These are phyloP conservation scores for Nigrospora oryzae DNA, from an alignment of 2,329 filamentous ascomycete species.

Conservation along the genomic window DNA sequence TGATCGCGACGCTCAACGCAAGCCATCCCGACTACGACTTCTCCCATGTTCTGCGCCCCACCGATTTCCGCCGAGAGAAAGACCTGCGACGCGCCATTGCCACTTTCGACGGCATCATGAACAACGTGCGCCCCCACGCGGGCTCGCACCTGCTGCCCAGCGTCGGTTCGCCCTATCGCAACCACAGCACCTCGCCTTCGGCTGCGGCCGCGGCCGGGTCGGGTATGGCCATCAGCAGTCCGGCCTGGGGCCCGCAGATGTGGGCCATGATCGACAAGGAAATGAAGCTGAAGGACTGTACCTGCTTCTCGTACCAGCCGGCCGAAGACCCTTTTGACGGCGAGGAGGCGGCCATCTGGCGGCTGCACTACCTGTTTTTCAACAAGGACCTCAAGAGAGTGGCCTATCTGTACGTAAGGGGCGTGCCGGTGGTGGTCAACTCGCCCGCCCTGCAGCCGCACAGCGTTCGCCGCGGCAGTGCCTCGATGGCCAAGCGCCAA, in stretches of 20 bases:
- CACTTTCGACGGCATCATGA: conserved; percentile 77
- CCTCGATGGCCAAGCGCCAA: conserved; percentile 18
- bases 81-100: conserved; percentile 76
- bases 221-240: conserved; percentile 37
- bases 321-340: conserved; percentile 86
- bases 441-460: conserved; percentile 21
- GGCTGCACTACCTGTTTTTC: conserved; percentile 95
- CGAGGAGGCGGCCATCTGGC: conserved; percentile 91
- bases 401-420: conserved; percentile 85
- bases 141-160: conserved; percentile 20
- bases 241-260: conserved; percentile 80
- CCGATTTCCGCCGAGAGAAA: conserved; percentile 82
- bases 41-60: conserved; percentile 79
- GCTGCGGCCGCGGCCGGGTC: conserved; percentile 23
- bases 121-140: conserved; percentile 68
- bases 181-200: conserved; percentile 24
- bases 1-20: conserved; percentile 94
- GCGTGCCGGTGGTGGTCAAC: conserved; percentile 62
- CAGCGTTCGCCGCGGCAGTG: conserved; percentile 15
- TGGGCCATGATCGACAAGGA: conserved; percentile 91
- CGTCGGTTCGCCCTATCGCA: conserved; percentile 31
- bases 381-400: conserved; percentile 88
- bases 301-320: conserved; percentile 81
- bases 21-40: conserved; percentile 97
- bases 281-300: conserved; percentile 85